Conservation (phyloP, 768 basidiomycete genomes). For the Boletus patriciae region DNA sequence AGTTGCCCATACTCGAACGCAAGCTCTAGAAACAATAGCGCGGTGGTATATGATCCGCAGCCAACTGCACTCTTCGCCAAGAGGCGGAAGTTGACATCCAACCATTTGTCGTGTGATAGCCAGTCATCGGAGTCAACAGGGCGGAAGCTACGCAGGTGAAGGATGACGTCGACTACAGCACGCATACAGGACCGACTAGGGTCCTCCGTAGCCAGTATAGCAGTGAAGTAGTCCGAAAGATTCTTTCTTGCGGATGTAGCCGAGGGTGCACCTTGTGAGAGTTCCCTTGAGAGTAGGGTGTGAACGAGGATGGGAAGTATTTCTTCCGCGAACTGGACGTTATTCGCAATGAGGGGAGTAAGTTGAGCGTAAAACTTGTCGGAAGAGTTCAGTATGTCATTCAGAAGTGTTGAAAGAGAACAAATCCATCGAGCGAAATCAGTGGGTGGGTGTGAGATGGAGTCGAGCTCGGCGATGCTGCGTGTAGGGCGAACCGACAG, state of each 20-base stretch:
- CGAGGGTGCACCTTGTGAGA: constrained; percentile 6
- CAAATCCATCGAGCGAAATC: constrained; percentile 68
- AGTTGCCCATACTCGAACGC: constrained; percentile 51
- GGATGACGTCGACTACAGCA: constrained; percentile 69
- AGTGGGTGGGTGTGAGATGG: constrained; percentile 36
- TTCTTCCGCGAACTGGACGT: constrained; percentile 59
- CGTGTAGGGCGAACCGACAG: constrained; percentile 34
- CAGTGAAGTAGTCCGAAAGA: constrained; percentile 25
- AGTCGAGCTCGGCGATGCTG: constrained; percentile 40
- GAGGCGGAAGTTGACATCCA: constrained; percentile 69
- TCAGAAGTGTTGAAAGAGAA: constrained; percentile 54
- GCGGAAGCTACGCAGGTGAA: constrained; percentile 75
- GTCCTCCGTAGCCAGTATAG: constrained; percentile 29
- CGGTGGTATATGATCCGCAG: constrained; percentile 86
- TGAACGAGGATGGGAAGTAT: constrained; percentile 78
- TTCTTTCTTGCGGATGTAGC: constrained; percentile 14
- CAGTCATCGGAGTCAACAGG: constrained; percentile 40
- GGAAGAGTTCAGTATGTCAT: constrained; percentile 51
- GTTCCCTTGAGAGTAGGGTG: constrained; percentile 48
- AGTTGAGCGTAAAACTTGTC: constrained; percentile 73
- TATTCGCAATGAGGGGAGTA: constrained; percentile 52
- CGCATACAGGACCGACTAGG: constrained; percentile 46
- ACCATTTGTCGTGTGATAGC: constrained; percentile 75
- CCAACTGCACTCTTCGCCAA: constrained; percentile 71
- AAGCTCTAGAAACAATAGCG: constrained; percentile 86